Conservation (phyloP, 345 rosid genomes). For the Hibiscus trionum region DNA sequence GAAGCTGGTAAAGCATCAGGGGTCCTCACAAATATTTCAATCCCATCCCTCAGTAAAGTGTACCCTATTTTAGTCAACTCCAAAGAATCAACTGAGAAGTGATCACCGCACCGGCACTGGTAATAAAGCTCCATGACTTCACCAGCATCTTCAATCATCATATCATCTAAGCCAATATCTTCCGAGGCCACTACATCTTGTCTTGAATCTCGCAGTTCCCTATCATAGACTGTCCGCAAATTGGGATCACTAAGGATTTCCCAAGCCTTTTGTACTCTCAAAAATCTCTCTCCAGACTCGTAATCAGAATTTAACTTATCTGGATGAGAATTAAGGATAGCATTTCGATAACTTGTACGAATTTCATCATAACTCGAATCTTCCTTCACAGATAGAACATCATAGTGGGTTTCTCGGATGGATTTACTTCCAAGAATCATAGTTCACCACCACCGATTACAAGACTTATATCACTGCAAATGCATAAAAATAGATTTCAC, state of each 20-base stretch:
- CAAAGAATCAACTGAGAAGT: slow-evolving; percentile 54
- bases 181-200: slow-evolving; percentile 42
- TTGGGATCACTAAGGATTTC: too few relatives aligned
- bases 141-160: slow-evolving; percentile 47
- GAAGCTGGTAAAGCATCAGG: too few relatives aligned
- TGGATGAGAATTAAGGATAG: too few relatives aligned
- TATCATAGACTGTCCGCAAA: slow-evolving; percentile 35
- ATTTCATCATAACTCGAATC: slow-evolving; percentile 5
- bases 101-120: slow-evolving; percentile 79
- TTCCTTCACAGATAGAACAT: slow-evolving; percentile 52
- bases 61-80: slow-evolving; percentile 26
- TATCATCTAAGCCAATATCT: slow-evolving; percentile 58
- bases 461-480: slow-evolving; percentile 8
- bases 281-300: too few relatives aligned
- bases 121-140: slow-evolving; percentile 41
- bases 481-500: background rate
- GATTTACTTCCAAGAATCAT: slow-evolving; percentile 44
- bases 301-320: too few relatives aligned
- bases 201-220: slow-evolving; percentile 42
- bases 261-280: too few relatives aligned
- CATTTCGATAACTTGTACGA: too few relatives aligned
- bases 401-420: slow-evolving; percentile 43
- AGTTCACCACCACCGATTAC: background rate
- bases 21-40: too few relatives aligned
- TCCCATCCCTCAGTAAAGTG: too few relatives aligned